These are phyloP conservation scores for Blastobotrys proliferans DNA, from an alignment of 1,139 yeast species.

Conservation along the genomic window DNA sequence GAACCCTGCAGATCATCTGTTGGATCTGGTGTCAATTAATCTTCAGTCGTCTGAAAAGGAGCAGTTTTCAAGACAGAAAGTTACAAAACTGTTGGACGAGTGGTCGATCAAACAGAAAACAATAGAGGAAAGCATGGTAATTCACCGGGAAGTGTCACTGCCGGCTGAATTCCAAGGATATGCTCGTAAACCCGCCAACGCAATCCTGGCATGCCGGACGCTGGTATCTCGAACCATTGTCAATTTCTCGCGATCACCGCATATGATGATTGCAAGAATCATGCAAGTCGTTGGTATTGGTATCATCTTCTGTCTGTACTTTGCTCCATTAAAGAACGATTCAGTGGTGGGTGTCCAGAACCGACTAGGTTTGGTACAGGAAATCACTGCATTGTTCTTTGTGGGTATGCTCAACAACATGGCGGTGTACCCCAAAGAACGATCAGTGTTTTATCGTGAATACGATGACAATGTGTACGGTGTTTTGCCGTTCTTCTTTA, in stretches of 20 bases:
- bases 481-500: constrained; percentile 56
- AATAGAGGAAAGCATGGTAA: not conserved
- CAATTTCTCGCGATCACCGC: constrained; percentile 58
- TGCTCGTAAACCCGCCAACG: constrained; percentile 32
- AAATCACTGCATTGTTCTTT: constrained; percentile 66
- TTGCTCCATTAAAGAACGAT: constrained; percentile 60
- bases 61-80: constrained; percentile 41
- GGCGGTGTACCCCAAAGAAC: constrained; percentile 68
- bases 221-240: constrained; percentile 43
- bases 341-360: constrained; percentile 55
- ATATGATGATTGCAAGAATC: constrained; percentile 61
- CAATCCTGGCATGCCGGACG: constrained; percentile 40
- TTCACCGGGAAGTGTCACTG: constrained; percentile 3
- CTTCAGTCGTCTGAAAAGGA: constrained; percentile 43
- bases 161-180: constrained; percentile 21
- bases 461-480: constrained; percentile 72
- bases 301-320: constrained; percentile 61
- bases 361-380: constrained; percentile 73
- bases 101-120: constrained; percentile 44
- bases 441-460: constrained; percentile 75
- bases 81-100: constrained; percentile 42
- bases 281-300: constrained; percentile 65
- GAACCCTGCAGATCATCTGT: constrained; percentile 62
- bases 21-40: constrained; percentile 71
- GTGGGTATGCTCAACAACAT: constrained; percentile 77